A percentile compares a stretch with the other conserved stretches of the same genome.
These are phyloP conservation scores for Stagonosporopsis rhizophila DNA, from an alignment of 2,329 filamentous ascomycete species.

Conservation along the genomic window DNA sequence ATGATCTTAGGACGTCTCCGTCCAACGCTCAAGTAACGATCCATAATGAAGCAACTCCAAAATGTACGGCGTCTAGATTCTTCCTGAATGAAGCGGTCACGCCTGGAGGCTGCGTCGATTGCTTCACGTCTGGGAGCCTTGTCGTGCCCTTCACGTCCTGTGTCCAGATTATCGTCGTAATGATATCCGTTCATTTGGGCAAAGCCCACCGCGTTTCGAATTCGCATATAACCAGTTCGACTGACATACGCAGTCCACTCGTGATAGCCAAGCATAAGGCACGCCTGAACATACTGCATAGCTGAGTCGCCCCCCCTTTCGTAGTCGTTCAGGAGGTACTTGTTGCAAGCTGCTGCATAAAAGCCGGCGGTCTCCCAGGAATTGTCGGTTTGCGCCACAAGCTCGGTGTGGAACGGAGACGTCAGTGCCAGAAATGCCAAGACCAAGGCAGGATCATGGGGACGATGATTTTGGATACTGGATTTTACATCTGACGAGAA, in stretches of 20 bases:
- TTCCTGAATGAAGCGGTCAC: slow-evolving; percentile 61
- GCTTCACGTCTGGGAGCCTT: slow-evolving; percentile 27
- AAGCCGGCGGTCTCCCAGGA: slow-evolving; percentile 61
- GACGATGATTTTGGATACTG: slow-evolving; percentile 38
- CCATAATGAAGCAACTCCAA: slow-evolving; percentile 77
- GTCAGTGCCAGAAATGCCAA: slow-evolving; percentile 73
- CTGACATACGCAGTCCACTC: slow-evolving; percentile 73
- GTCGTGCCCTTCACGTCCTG: slow-evolving; percentile 27
- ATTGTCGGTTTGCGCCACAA: slow-evolving; percentile 37
- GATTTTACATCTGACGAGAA: slow-evolving; percentile 31
- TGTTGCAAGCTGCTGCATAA: slow-evolving; percentile 66
- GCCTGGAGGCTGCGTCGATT: slow-evolving; percentile 25
- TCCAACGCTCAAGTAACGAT: slow-evolving; percentile 72
- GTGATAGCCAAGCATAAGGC: slow-evolving; percentile 74
- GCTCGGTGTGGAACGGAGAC: slow-evolving; percentile 69
- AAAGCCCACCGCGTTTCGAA: slow-evolving; percentile 66
- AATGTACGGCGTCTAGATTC: slow-evolving; percentile 74
- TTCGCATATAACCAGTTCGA: slow-evolving; percentile 69
- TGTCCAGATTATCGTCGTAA: slow-evolving; percentile 36
- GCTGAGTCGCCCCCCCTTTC: slow-evolving; percentile 50
- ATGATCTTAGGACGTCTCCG: slow-evolving; percentile 67
- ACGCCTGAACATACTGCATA: slow-evolving; percentile 70
- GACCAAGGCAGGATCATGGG: slow-evolving; percentile 63
- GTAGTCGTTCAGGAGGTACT: slow-evolving; percentile 48
- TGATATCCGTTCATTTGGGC: slow-evolving; percentile 55